Percentiles rank a stretch among this genome's conserved stretches.
phyloP scores from a whole-genome alignment of 345 rosid species.

The Populus deltoides region DNA sequence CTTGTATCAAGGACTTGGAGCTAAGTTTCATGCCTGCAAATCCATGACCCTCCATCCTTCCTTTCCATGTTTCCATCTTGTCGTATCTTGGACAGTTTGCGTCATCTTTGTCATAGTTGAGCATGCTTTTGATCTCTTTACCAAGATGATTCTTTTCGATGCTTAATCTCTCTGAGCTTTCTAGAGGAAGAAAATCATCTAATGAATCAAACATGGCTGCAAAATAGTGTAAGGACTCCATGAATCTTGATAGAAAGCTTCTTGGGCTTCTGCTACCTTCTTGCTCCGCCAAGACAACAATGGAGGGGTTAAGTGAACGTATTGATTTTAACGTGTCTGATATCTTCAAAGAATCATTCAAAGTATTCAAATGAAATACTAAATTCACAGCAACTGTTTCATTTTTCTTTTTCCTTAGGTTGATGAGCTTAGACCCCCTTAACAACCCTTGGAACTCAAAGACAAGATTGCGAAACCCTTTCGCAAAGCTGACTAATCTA shows the following conservation, averaged over 20 bases:
- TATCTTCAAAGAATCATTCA: slow-evolving; percentile 22
- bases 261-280: slow-evolving; percentile 44
- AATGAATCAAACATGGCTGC: slow-evolving; percentile 74
- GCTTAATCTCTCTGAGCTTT: slow-evolving; percentile 47
- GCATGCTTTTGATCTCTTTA: slow-evolving; percentile 49
- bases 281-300: slow-evolving; percentile 55
- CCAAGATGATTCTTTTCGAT: slow-evolving; percentile 68
- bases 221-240: slow-evolving; percentile 59
- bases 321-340: slow-evolving; percentile 45
- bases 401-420: slow-evolving; percentile 42
- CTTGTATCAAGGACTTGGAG: slow-evolving; percentile 60
- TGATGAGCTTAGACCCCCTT: slow-evolving; percentile 31
- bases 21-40: slow-evolving; percentile 48
- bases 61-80: slow-evolving; percentile 59
- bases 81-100: slow-evolving; percentile 31
- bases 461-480: slow-evolving; percentile 41
- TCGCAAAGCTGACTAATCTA: slow-evolving; percentile 51
- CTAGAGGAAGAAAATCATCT: slow-evolving; percentile 56
- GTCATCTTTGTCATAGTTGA: slow-evolving; percentile 36
- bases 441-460: slow-evolving; percentile 60
- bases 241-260: slow-evolving; percentile 55
- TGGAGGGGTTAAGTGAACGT: slow-evolving; percentile 45
- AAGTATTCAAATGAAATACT: slow-evolving; percentile 47
- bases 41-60: slow-evolving; percentile 61
- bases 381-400: slow-evolving; percentile 60